phyloP scores from a whole-genome alignment of 768 basidiomycete genomes.

The Kwoniella botswanensis region DNA sequence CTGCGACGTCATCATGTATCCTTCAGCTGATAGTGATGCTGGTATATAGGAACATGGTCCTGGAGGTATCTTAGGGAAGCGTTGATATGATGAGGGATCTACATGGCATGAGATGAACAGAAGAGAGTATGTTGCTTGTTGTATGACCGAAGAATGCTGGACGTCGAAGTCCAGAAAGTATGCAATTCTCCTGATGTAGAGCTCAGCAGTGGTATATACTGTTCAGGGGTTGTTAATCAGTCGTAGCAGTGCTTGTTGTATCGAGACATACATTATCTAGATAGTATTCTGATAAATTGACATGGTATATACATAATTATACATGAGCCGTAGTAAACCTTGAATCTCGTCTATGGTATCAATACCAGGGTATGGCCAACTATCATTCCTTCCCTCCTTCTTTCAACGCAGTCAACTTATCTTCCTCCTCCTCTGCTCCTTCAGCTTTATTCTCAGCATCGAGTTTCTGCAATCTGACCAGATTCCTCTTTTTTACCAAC shows the following conservation, averaged over 20 bases:
- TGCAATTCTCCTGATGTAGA: neutral
- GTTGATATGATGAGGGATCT: slow-evolving; percentile 25
- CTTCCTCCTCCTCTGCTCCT: slow-evolving; percentile 12
- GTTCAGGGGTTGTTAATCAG: too few relatives aligned
- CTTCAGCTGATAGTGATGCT: too few relatives aligned
- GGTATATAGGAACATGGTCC: slow-evolving; percentile 51
- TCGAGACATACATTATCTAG: neutral
- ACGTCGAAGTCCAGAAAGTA: neutral
- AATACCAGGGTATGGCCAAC: neutral
- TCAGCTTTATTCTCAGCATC: slow-evolving; percentile 32
- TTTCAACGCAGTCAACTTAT: slow-evolving; percentile 22
- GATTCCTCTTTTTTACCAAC: slow-evolving; percentile 60
- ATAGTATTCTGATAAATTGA: neutral
- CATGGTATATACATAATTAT: neutral
- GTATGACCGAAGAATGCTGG: neutral
- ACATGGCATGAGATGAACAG: too few relatives aligned
- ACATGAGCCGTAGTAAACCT: neutral
- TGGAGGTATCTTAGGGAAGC: slow-evolving; percentile 46
- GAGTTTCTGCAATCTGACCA: slow-evolving; percentile 51
- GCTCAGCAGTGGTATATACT: too few relatives aligned
- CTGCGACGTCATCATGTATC: neutral
- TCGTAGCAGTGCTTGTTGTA: neutral
- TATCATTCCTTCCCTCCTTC: slow-evolving; percentile 1
- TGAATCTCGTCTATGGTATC: neutral
- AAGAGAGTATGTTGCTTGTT: neutral